phyloP scores from a whole-genome alignment of 345 rosid species.

The Turnera subulata region DNA sequence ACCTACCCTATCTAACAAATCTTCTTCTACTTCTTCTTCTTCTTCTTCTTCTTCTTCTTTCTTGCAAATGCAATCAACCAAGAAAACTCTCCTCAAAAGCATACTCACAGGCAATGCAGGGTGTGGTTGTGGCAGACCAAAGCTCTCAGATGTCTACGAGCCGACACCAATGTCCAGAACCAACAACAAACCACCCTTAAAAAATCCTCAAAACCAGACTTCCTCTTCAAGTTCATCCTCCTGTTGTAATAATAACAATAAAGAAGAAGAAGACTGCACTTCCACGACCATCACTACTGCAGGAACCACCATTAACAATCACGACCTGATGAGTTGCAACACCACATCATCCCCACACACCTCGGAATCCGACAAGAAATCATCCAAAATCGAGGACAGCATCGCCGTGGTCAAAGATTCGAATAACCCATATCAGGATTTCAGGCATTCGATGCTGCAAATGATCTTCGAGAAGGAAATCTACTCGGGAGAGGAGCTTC shows the following conservation, averaged over 20 bases:
- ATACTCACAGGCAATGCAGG: background rate
- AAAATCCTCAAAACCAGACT: conserved; percentile 1
- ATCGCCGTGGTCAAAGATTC: conserved; percentile 49
- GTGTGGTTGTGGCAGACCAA: conserved; percentile 28
- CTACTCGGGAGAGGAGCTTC: conserved; percentile 34
- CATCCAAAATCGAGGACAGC: conserved; percentile 31
- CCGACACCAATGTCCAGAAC: conserved; percentile 26
- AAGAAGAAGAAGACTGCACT: conserved; percentile 10
- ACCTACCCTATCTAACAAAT: no score
- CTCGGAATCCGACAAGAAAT: conserved; percentile 13
- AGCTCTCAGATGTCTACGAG: conserved; percentile 32
- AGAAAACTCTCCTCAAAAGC: conserved; percentile 4
- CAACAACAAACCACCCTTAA: conserved; percentile 9
- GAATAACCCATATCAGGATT: conserved; percentile 44
- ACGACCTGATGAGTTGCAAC: no score
- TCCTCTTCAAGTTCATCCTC: background rate
- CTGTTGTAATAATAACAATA: no score
- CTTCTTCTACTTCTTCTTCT: background rate
- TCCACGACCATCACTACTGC: conserved; percentile 27
- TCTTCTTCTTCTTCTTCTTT: background rate
- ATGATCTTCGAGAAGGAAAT: conserved; percentile 55
- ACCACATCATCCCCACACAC: conserved; percentile 9
- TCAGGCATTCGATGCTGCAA: conserved; percentile 48
- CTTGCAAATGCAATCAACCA: conserved; percentile 7
- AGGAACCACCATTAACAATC: no score